Conservation (phyloP, 116 monocot species). For the Trichopus zeylanicus region DNA sequence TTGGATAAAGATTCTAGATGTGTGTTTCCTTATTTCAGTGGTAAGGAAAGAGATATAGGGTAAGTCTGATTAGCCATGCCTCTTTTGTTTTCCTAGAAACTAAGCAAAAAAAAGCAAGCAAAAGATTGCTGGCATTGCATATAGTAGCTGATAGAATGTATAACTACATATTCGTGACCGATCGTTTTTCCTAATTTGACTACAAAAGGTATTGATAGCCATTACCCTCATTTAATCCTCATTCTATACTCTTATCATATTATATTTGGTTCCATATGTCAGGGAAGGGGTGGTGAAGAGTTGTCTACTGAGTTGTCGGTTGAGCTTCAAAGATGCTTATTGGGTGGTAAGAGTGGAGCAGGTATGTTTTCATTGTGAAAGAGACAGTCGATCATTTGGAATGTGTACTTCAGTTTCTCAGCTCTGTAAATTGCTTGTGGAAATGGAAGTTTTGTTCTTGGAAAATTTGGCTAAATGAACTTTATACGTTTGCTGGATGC, state of each 20-base stretch:
- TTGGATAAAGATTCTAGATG: too few relatives aligned
- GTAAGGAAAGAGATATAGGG: too few relatives aligned
- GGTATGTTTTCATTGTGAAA: constrained; percentile 22
- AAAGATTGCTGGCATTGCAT: too few relatives aligned
- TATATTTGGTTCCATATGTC: constrained; percentile 3
- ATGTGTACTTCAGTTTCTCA: background rate
- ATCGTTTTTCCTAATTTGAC: too few relatives aligned
- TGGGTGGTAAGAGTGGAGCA: constrained; percentile 85
- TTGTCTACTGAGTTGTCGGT: constrained; percentile 76
- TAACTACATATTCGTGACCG: too few relatives aligned
- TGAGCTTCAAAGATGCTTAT: constrained; percentile 78
- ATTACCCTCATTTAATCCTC: background rate
- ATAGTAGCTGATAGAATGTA: too few relatives aligned
- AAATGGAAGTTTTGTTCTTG: background rate
- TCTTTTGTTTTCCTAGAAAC: too few relatives aligned
- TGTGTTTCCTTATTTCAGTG: too few relatives aligned
- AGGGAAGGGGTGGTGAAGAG: constrained; percentile 90
- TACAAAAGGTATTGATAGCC: too few relatives aligned
- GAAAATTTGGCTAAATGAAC: background rate
- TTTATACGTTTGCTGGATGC: background rate
- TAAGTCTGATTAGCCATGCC: too few relatives aligned
- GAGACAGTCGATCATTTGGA: background rate
- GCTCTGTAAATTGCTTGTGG: background rate
- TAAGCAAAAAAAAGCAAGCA: too few relatives aligned
- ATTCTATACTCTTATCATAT: background rate